Conservation (phyloP, 768 basidiomycete genomes). For the Rhizopogon vesiculosus region DNA sequence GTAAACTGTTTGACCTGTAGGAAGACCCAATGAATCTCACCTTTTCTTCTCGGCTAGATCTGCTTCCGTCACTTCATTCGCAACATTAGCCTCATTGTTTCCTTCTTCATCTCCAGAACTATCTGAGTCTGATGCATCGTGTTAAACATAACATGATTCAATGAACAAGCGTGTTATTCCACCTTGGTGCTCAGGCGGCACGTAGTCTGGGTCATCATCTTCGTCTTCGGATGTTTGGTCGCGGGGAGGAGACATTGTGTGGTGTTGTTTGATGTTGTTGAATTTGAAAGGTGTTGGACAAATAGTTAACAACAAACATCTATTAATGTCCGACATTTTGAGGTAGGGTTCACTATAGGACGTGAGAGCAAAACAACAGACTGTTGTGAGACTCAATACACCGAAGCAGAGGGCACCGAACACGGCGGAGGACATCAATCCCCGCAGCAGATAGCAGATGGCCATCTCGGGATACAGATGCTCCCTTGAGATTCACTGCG, state of each 20-base stretch:
- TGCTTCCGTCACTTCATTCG: slow-evolving; percentile 21
- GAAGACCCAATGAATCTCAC: slow-evolving; percentile 23
- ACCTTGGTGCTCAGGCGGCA: slow-evolving; percentile 48
- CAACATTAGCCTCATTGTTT: slow-evolving; percentile 27
- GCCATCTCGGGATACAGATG: too few species aligned
- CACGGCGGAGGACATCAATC: too few species aligned
- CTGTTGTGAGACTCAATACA: too few species aligned
- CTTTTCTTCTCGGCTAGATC: slow-evolving; percentile 41
- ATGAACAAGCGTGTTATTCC: background rate
- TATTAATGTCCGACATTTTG: too few species aligned
- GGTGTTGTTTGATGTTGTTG: slow-evolving; percentile 24
- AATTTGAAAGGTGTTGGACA: slow-evolving; percentile 15
- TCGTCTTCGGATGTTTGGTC: slow-evolving; percentile 52
- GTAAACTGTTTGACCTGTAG: slow-evolving; percentile 2
- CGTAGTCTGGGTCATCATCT: slow-evolving; percentile 61
- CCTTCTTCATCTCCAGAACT: slow-evolving; percentile 34
- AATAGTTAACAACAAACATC: background rate
- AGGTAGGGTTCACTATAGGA: too few species aligned
- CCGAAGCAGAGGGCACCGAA: too few species aligned
- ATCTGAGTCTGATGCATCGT: slow-evolving; percentile 28
- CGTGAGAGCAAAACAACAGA: too few species aligned
- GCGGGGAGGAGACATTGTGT: slow-evolving; percentile 11
- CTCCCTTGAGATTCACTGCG: too few species aligned
- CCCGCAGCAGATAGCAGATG: too few species aligned
- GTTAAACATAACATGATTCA: background rate